Evolutionary conservation across 495 filamentous ascomycete genomes (phyloP).

Genomic region (Hypoxylon trugodes): DNA sequence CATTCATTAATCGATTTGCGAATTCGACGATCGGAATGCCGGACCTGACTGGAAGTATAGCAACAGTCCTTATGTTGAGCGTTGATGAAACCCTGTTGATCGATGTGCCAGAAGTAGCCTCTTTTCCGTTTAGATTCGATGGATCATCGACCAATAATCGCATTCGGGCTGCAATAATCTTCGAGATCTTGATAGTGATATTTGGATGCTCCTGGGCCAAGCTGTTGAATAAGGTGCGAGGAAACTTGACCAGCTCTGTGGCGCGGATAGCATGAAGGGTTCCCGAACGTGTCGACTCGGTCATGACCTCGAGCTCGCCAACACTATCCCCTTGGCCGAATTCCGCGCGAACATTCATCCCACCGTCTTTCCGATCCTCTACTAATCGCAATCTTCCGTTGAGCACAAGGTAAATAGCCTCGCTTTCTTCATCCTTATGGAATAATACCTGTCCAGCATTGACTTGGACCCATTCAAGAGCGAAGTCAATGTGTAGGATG

Average conservation of each 20-base stretch:
- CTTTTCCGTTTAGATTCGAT: conserved; percentile 56
- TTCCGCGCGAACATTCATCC: conserved; percentile 89
- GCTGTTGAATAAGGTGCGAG: conserved; percentile 95
- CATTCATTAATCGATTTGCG: conserved; percentile 85
- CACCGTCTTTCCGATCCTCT: conserved; percentile 77
- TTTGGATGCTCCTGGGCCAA: conserved; percentile 95
- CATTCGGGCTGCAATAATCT: conserved; percentile 97
- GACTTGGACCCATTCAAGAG: conserved; percentile 96
- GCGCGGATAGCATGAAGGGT: conserved; percentile 96
- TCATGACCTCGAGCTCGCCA: conserved; percentile 96
- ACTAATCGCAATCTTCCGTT: conserved; percentile 89
- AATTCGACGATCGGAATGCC: conserved; percentile 97
- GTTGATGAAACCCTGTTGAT: conserved; percentile 79
- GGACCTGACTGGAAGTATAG: conserved; percentile 87
- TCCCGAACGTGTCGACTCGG: conserved; percentile 85
- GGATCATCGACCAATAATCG: conserved; percentile 84
- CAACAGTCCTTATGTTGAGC: conserved; percentile 90
- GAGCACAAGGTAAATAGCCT: conserved; percentile 97
- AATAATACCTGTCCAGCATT: conserved; percentile 93
- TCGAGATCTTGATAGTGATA: conserved; percentile 98
- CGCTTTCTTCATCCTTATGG: conserved; percentile 93
- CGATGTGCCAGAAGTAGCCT: conserved; percentile 63
- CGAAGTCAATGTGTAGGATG: conserved; percentile 97
- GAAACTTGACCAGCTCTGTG: conserved; percentile 95
- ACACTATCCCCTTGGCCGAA: conserved; percentile 98